Evolutionary conservation across 345 rosid genomes (phyloP).

Genomic region (Eucalyptus polybractea): DNA sequence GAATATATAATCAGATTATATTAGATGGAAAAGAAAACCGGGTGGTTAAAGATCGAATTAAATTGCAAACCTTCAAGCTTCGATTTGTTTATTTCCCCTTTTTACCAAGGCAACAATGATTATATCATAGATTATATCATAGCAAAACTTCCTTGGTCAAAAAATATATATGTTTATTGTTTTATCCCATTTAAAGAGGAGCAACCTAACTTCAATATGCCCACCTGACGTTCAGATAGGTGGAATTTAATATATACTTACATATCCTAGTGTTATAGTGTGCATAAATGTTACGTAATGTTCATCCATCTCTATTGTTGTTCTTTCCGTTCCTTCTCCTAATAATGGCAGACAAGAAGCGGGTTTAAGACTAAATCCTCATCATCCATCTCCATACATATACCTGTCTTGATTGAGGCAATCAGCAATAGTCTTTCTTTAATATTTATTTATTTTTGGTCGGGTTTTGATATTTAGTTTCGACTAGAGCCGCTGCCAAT

Average conservation of each 20-base stretch:
- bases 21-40: accelerated
- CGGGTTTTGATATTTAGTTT: too few species aligned
- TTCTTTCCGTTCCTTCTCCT: neutral
- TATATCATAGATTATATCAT: neutral
- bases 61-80: too few species aligned
- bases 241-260: neutral
- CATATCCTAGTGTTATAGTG: neutral
- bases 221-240: neutral
- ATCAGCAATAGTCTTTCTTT: too few species aligned
- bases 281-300: neutral
- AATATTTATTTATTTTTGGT: too few species aligned
- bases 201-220: accelerated
- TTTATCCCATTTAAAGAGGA: neutral
- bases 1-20: too few species aligned
- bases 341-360: too few species aligned
- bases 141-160: neutral
- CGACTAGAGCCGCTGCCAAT: neutral
- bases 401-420: too few species aligned
- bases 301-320: neutral
- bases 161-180: neutral
- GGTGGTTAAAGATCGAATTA: accelerated
- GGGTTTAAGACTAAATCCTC: too few species aligned
- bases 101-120: neutral
- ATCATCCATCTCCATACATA: too few species aligned
- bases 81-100: accelerated